Base-by-base conservation (phyloP, 768 basidiomycete species). In the Lepiota brunneoincarnata region DNA sequence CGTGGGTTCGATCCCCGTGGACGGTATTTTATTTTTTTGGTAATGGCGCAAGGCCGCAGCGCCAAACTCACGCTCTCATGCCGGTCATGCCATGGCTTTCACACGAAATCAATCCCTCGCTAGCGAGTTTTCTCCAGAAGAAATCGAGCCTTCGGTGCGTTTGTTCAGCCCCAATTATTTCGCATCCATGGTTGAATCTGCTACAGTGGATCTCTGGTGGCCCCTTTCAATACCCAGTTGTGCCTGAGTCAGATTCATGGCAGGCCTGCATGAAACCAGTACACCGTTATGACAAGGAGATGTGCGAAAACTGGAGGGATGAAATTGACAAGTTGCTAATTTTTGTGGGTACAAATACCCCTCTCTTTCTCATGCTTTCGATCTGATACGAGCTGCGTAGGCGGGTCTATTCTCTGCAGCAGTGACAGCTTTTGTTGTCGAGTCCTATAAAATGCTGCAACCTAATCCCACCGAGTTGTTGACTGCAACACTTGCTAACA, bases 321-420 rank as follows among this genome's bases (percentile, higher is more conserved):
- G 57, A 58, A 35, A 39, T 59, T 18, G 58, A 55, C 20, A 55
- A 59, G 24, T 18, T 55, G n/a, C 44, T 59, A 6, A 28, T 59
- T 15, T 59, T 59, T 40, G 58, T 56, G 26, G 6, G 55, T 54
- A 18, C 10, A 10, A 10, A 31, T 31, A 9, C 31, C 31, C 31
- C 23, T 0, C n/a, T 42, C 47, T 9, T 39, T 51, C 17, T 18
- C 17, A n/a, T 52, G 18, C 41, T 23, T 18, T 6, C 38, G n/a
- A n/a, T 37, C 40, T 15, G 15, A 51, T 12, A 20, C 31, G 44
- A 21, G 7, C 20, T 21, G n/a, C 11, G 2, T 37, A 66, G 65
- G 63, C 63, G 17, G 63, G 61, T 23, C 60, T 66, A 20, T 66
- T 66, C 42, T 63, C 65, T 15, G 65, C 60, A 18, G 58, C 59